Conservation (phyloP, 495 filamentous ascomycete genomes). For the Platismatia glauca region DNA sequence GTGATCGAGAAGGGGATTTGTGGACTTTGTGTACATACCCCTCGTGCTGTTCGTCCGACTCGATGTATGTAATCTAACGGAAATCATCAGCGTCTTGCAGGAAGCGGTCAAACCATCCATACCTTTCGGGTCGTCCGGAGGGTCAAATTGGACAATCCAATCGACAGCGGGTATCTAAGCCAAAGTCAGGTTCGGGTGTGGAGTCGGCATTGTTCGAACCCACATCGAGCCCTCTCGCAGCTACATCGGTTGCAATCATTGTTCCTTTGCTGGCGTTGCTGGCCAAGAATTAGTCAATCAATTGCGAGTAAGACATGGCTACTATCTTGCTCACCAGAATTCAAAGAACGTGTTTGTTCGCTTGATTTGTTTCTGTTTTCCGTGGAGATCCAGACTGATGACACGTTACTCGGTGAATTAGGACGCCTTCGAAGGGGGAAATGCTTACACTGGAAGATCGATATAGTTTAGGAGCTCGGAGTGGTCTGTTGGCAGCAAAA, state of each 20-base stretch:
- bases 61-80: conserved; percentile 87
- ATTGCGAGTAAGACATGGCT: not conserved
- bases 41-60: conserved; percentile 88
- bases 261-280: conserved; percentile 79
- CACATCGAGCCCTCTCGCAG: conserved; percentile 84
- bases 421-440: not conserved
- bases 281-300: not conserved
- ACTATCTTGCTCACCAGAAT: conserved; percentile 47
- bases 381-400: conserved; percentile 47
- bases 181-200: not conserved
- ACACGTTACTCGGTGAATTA: not conserved
- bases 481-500: conserved; percentile 12
- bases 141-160: conserved; percentile 94
- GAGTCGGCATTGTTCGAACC: conserved; percentile 26
- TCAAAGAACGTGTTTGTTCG: conserved; percentile 97
- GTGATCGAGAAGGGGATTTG: not conserved
- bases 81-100: not conserved
- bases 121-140: conserved; percentile 50
- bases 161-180: conserved; percentile 76
- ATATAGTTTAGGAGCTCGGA: conserved; percentile 91
- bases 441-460: conserved; percentile 64
- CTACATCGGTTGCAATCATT: conserved; percentile 93
- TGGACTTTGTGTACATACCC: conserved; percentile 24
- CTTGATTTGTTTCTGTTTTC: conserved; percentile 96
- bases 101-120: not conserved